Evolutionary conservation across 179 eudicot genomes (phyloP).

Genomic region (Patellifolia procumbens): DNA sequence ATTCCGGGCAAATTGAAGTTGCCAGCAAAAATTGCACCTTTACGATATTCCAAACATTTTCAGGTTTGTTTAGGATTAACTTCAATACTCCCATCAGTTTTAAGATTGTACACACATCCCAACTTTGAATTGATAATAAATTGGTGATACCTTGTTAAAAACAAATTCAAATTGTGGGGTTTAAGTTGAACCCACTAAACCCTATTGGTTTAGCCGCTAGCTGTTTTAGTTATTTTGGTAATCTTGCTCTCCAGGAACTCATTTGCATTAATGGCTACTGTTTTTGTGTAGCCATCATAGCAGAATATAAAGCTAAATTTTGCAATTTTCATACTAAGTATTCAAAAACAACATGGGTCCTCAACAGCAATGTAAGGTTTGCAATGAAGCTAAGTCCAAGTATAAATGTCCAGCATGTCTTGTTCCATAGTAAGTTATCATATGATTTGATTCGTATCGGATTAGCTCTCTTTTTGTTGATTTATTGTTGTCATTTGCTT

Average conservation of each 20-base stretch:
- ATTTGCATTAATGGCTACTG: not conserved
- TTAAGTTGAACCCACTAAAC: too few species aligned
- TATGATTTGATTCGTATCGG: not conserved
- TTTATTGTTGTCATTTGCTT: not conserved
- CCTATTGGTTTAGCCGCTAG: not conserved
- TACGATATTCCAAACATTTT: too few species aligned
- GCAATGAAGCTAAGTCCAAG: conserved; percentile 68
- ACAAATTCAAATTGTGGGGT: too few species aligned
- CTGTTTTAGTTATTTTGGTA: not conserved
- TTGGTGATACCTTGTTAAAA: too few species aligned
- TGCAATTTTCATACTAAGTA: not conserved
- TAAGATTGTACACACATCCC: too few species aligned
- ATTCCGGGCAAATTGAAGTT: too few species aligned
- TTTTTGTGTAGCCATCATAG: not conserved
- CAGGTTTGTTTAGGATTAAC: too few species aligned
- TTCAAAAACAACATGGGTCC: conserved; percentile 41
- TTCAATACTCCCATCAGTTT: too few species aligned
- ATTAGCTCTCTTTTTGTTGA: not conserved
- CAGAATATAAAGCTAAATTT: conserved; percentile 5
- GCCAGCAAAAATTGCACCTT: too few species aligned
- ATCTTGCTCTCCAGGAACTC: not conserved
- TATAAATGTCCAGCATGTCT: conserved; percentile 82
- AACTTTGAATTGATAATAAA: too few species aligned
- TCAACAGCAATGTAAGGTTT: conserved; percentile 58
- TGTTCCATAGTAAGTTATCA: conserved; percentile 54